Conservation (phyloP, 352 stramenopile species). For the Blastocystis sp. region DNA sequence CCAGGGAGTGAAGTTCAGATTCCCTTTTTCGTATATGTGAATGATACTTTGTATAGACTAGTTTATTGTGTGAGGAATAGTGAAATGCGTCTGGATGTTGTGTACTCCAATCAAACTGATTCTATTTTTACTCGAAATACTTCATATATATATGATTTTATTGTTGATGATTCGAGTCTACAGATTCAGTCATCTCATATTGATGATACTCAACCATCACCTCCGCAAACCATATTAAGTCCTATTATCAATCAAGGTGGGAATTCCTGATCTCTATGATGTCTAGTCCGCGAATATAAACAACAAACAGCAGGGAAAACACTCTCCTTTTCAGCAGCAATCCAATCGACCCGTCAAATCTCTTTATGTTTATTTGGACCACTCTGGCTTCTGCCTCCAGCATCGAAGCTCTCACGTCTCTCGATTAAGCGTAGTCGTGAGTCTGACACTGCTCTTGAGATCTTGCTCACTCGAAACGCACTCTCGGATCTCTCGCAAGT, state of each 20-base stretch:
- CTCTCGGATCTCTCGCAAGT: background rate
- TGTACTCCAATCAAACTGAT: background rate
- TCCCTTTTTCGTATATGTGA: background rate
- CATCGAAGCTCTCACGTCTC: background rate
- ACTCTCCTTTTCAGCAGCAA: background rate
- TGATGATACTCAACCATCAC: background rate
- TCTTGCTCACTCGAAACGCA: background rate
- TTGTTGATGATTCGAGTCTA: background rate
- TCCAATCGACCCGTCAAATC: background rate
- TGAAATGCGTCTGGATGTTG: background rate
- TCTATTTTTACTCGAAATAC: background rate
- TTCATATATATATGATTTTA: background rate
- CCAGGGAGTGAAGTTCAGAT: background rate
- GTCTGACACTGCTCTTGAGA: background rate
- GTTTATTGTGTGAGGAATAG: background rate
- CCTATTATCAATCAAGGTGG: background rate
- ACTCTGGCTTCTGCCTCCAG: background rate
- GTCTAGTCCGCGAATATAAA: background rate
- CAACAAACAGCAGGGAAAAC: background rate
- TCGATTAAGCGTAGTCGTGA: background rate
- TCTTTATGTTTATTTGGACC: background rate
- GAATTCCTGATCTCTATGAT: background rate
- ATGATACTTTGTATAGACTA: background rate
- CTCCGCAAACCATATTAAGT: background rate
- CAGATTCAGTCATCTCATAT: background rate